Conservation (phyloP, 164 flowering plant genomes). For the Tinospora cordifolia region DNA sequence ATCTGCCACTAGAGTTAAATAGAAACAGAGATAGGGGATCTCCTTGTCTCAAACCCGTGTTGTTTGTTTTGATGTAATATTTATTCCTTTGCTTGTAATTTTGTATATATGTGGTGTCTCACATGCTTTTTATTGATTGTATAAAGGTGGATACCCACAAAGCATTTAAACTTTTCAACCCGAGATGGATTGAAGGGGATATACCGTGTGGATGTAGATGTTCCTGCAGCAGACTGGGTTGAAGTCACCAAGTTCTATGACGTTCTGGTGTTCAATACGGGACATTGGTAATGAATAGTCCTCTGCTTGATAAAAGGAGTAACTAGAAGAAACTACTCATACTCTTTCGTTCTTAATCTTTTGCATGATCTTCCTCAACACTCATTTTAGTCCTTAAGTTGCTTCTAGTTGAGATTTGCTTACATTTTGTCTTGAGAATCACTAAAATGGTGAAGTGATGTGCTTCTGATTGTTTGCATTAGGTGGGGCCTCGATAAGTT, state of each 20-base stretch:
- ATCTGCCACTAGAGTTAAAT: no score
- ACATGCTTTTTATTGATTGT: conserved; percentile 46
- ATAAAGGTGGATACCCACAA: conserved; percentile 78
- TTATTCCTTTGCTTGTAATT: background rate
- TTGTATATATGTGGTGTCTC: background rate
- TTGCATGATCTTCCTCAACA: background rate
- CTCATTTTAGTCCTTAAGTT: background rate
- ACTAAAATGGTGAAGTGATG: background rate
- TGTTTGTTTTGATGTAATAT: background rate
- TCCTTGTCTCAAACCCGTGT: no score
- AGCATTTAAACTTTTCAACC: conserved; percentile 21
- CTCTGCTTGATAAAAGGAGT: conserved; percentile 5
- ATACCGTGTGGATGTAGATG: conserved; percentile 80
- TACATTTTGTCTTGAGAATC: background rate
- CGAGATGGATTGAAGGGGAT: conserved; percentile 52
- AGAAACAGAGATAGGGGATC: no score
- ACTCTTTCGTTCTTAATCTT: background rate
- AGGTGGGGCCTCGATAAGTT: conserved; percentile 96
- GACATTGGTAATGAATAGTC: conserved; percentile 65
- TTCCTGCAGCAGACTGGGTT: conserved; percentile 89
- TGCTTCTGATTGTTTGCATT: conserved; percentile 16
- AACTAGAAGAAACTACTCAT: background rate
- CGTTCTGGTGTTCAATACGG: conserved; percentile 85
- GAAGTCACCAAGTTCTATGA: conserved; percentile 64
- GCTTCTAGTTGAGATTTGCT: background rate